Base-by-base conservation (phyloP, 495 filamentous ascomycete species). In the Penicillium desertorum region DNA sequence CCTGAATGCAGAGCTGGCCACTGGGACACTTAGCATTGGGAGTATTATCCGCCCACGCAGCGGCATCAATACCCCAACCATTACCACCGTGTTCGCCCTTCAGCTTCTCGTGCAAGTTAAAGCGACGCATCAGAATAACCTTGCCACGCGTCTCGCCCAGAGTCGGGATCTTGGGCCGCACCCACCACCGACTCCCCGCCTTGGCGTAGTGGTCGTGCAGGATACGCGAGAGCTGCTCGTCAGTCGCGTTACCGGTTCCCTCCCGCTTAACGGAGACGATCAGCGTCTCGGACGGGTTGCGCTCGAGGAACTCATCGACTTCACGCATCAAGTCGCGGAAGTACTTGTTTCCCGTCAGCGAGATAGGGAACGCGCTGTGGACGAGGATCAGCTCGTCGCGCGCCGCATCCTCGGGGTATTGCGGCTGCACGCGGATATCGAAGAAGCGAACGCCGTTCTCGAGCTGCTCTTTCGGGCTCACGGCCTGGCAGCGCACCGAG, bases 401-500 rank as follows among this genome's bases (percentile, higher is more conserved):
- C 50, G 60, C 71, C 0, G 78, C 71, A 44, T 87, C 75, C 17
- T 82, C 75, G 6, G 84, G 81, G 62, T 76, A 73, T 36, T 81
- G 73, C 5, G 83, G 83, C 63, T 89, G 83, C 41, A 90, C 89
- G 44, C 94, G 86, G 58, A 98, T 85, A 68, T 98, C 94, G 62
- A 98, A 85, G 77, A 96, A 98, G 51, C 94, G 90, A 22, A 98
- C 86, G 36, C 94, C 94, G 73, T 96, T 95, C 47, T 87, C 75
- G 48, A 98, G 82, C 68, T 98, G 94, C 45, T 83, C 83, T 43
- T 77, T 79, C 5, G 91, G 81, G 44, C 81, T 75, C 23, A 92
- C 90, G 25, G 90, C 86, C 72, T 98, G 94, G 74, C 94, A 98
- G 53, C 94, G 88, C 12, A 98, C 94, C 1, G 90, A 94, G 7